Base-by-base conservation (phyloP, 495 filamentous ascomycete species). In the Penicillium ochrochloron region DNA sequence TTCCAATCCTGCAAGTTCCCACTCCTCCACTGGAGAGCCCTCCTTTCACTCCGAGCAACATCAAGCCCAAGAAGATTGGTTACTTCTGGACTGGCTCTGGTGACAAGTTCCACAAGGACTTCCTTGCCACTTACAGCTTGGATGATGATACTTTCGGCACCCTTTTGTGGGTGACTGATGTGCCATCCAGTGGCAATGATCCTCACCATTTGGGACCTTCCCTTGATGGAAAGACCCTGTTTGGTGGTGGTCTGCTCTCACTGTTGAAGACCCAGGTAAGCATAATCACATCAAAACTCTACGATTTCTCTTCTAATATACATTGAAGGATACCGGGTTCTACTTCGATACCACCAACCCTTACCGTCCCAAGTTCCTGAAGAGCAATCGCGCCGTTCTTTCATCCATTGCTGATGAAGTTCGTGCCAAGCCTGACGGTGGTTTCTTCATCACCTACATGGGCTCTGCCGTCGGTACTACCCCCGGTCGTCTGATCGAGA, bases 31-130 rank as follows among this genome's bases (percentile, higher is more conserved):
- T 86, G 33, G 76, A 78, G 19, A 85, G 83, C 54, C 82, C 82
- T 23, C 84, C 83, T 7, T 86, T 85, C 59, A 77, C 73, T 46
- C 71, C 77, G 6, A 85, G 83, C 68, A 71, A 83, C 42, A 83
- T 88, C 64, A 81, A 82, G 74, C 86, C 86, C 42, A 88, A 88
- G 83, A 89, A 88, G 75, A 86, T 89, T 63, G 86, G 85, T 4
- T 88, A 86, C 72, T 88, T 87, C 73, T 89, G 84, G 83, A 86
- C 85, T 58, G 86, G 80, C 35, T 76, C 85, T 14, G 85, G 81
- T 21, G 86, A 89, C 69, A 88, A 87, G 67, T 59, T 79, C 54
- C 85, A 88, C 73, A 82, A 82, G 63, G 86, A 89, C 64, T 89
- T 89, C 72, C 71, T 89, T 31, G 85, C 83, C 5, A 84, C 85